Evolutionary conservation across 2,329 filamentous ascomycete species (phyloP).

Genomic region (Colletotrichum sp.): DNA sequence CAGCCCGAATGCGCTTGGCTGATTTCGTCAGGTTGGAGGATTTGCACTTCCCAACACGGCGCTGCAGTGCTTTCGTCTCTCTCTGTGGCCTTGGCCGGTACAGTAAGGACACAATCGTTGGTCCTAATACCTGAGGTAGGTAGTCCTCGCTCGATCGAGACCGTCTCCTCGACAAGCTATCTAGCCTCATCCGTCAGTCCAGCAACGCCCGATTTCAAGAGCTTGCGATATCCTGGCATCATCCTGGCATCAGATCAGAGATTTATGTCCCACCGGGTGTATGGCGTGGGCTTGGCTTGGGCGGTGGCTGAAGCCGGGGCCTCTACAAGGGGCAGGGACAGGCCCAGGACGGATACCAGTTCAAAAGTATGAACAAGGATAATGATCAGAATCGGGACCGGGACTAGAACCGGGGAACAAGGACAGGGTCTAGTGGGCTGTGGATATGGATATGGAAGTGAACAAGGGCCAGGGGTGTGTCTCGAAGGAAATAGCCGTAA

Average conservation of each 20-base stretch:
- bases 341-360: neutral
- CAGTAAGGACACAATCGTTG: neutral
- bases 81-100: neutral
- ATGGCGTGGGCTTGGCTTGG: slow-evolving; percentile 18
- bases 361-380: neutral
- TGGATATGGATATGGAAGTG: neutral
- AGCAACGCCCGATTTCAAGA: slow-evolving; percentile 16
- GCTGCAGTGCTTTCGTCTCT: neutral
- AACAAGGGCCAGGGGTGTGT: neutral
- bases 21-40: neutral
- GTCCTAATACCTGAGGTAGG: neutral
- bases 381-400: neutral
- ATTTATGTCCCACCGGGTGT: slow-evolving; percentile 1
- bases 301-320: slow-evolving; percentile 6
- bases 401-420: neutral
- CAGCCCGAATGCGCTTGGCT: neutral
- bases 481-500: slow-evolving; percentile 1
- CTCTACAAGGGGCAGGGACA: slow-evolving; percentile 2
- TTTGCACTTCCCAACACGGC: neutral
- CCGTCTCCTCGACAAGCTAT: neutral
- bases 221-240: slow-evolving; percentile 10
- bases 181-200: slow-evolving; percentile 12
- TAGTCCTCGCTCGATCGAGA: neutral
- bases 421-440: neutral
- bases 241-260: slow-evolving; percentile 22